A percentile compares a stretch with the other conserved stretches of the same genome.
Evolutionary conservation across 352 stramenopile genomes (phyloP).

Genomic region (Blastocystis sp.): DNA sequence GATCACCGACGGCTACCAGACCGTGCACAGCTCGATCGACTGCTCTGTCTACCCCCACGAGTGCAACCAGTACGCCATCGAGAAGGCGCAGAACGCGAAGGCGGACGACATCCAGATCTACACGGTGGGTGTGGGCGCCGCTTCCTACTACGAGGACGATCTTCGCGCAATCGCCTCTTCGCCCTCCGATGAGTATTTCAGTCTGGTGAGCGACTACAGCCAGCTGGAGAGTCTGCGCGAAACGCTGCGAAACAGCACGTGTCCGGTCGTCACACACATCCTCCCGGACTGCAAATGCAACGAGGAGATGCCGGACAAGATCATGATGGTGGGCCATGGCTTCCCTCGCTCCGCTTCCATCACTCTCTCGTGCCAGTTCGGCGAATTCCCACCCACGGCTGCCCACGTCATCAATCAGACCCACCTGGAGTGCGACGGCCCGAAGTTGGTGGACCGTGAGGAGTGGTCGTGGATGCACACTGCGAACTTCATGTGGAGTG

Average conservation of each 20-base stretch:
- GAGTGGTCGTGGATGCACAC: conserved; percentile 49
- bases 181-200: conserved; percentile 50
- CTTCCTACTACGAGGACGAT: conserved; percentile 47
- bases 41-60: not conserved
- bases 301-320: conserved; percentile 44
- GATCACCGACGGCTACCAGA: conserved; percentile 54
- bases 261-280: conserved; percentile 5
- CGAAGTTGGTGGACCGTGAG: conserved; percentile 42
- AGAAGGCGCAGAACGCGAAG: not conserved
- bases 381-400: not conserved
- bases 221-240: not conserved
- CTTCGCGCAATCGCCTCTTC: not conserved
- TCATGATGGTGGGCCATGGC: conserved; percentile 55
- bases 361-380: conserved; percentile 20
- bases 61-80: conserved; percentile 45
- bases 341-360: conserved; percentile 10
- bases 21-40: not conserved
- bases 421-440: conserved; percentile 38
- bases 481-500: conserved; percentile 36
- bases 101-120: conserved; percentile 60
- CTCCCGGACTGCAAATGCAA: conserved; percentile 8
- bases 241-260: conserved; percentile 41
- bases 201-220: conserved; percentile 23
- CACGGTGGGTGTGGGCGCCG: conserved; percentile 1
- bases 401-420: conserved; percentile 48